Evolutionary conservation across 768 basidiomycete species (phyloP).

Genomic region (Rubroboletus satanas): DNA sequence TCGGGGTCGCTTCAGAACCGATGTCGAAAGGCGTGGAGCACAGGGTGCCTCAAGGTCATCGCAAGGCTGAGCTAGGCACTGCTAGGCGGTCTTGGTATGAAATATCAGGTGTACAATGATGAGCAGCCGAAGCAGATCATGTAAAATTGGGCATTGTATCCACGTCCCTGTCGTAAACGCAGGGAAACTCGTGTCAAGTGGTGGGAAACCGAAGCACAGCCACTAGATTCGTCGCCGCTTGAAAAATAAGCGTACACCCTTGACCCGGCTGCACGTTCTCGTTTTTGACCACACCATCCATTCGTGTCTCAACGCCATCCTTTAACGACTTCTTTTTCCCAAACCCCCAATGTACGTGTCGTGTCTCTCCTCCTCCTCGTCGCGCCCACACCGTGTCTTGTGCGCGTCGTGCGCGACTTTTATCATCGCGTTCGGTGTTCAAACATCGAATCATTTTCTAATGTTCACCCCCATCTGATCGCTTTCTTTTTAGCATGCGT

Average conservation of each 20-base stretch:
- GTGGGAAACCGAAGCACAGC: constrained; percentile 23
- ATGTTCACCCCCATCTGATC: constrained; percentile 24
- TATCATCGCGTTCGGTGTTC: constrained; percentile 17
- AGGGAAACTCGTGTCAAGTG: constrained; percentile 2
- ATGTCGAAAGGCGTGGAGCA: constrained; percentile 1
- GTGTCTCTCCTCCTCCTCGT: constrained; percentile 19
- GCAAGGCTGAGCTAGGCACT: background rate
- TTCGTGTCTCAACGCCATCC: constrained; percentile 33
- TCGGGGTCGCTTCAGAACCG: background rate
- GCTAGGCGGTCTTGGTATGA: background rate
- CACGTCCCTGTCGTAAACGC: constrained; percentile 8
- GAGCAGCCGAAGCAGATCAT: background rate
- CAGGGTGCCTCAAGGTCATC: constrained; percentile 5
- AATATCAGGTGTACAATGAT: background rate
- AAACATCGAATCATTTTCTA: constrained; percentile 14
- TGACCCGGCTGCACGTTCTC: constrained; percentile 33
- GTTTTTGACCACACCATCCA: constrained; percentile 35
- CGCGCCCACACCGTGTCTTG: constrained; percentile 22
- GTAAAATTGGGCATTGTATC: background rate
- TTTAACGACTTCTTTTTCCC: constrained; percentile 26
- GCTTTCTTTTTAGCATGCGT: constrained; percentile 69
- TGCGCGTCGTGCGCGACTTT: constrained; percentile 27
- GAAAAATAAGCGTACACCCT: constrained; percentile 37
- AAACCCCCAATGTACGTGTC: constrained; percentile 33
- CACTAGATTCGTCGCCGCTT: constrained; percentile 33